Percentiles rank a stretch among this genome's conserved stretches.
Conservation (phyloP, 2,329 filamentous ascomycete species). For the Xylaria sp. region DNA sequence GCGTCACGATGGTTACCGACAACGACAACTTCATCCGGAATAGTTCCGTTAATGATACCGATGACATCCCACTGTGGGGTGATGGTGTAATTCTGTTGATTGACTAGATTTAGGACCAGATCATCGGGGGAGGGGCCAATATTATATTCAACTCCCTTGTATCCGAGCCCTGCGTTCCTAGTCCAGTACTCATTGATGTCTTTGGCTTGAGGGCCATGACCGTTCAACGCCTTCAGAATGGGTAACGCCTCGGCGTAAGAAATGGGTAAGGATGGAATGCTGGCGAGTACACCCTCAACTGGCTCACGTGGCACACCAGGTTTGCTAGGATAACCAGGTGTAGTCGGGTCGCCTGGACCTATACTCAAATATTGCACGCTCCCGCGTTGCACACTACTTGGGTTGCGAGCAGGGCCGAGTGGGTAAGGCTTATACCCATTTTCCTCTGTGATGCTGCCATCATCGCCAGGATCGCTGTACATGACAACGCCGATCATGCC, state of each 20-base stretch:
- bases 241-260: conserved; percentile 89
- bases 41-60: conserved; percentile 88
- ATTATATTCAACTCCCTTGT: conserved; percentile 86
- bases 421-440: conserved; percentile 86
- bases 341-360: conserved; percentile 82
- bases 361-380: conserved; percentile 84
- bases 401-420: conserved; percentile 85
- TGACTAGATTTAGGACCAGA: conserved; percentile 77
- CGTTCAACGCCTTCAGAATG: conserved; percentile 89
- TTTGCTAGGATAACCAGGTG: conserved; percentile 92
- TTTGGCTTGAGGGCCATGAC: conserved; percentile 80
- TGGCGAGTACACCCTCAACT: conserved; percentile 76
- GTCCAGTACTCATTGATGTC: conserved; percentile 80
- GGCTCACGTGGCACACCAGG: conserved; percentile 84
- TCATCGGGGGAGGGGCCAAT: conserved; percentile 82
- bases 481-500: conserved; percentile 88
- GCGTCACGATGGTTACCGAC: conserved; percentile 94
- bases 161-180: conserved; percentile 75
- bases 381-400: conserved; percentile 89
- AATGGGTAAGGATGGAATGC: conserved; percentile 90
- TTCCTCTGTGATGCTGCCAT: conserved; percentile 81
- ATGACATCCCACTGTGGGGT: conserved; percentile 93
- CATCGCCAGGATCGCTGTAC: conserved; percentile 90
- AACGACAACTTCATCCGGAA: conserved; percentile 86
- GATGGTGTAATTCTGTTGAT: conserved; percentile 83